Evolutionary conservation across 352 stramenopile genomes (phyloP).

Genomic region (Blastocystis sp.): DNA sequence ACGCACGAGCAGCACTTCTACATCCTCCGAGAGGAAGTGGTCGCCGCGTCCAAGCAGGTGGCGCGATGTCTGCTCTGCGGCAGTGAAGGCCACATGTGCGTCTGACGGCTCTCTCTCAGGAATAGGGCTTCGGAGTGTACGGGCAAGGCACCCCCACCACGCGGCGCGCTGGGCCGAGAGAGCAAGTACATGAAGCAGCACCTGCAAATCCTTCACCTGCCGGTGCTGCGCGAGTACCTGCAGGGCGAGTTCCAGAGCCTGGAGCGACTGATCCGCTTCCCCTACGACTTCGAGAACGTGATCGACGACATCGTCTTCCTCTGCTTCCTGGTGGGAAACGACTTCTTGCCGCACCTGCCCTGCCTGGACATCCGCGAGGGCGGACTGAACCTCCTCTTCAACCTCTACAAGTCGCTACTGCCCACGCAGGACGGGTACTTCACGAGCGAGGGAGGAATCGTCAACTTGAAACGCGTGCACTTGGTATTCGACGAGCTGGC

Average conservation of each 20-base stretch:
- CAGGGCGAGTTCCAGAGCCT: constrained; percentile 69
- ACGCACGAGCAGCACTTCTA: constrained; percentile 98
- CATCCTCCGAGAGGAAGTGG: constrained; percentile 90
- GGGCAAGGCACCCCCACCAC: constrained; percentile 9
- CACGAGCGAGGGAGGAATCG: constrained; percentile 84
- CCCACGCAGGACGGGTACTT: constrained; percentile 87
- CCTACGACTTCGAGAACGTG: constrained; percentile 91
- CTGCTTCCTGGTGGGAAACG: constrained; percentile 97
- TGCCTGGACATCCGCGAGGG: constrained; percentile 95
- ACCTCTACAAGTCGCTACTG: constrained; percentile 87
- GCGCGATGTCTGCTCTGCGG: constrained; percentile 47
- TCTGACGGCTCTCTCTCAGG: background rate
- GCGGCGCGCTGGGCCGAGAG: constrained; percentile 20
- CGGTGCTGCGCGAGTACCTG: constrained; percentile 72
- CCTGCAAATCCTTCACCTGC: constrained; percentile 71
- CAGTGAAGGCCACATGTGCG: constrained; percentile 35
- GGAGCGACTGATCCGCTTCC: constrained; percentile 79
- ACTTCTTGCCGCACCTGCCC: constrained; percentile 96
- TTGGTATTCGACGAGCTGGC: constrained; percentile 92
- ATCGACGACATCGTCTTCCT: constrained; percentile 85
- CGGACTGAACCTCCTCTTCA: constrained; percentile 93
- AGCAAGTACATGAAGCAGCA: constrained; percentile 69
- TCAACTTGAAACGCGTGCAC: constrained; percentile 89
- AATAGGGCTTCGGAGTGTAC: constrained; percentile 74
- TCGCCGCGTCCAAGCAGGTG: constrained; percentile 31